Conservation (phyloP, 257 asterid species). For the Capsicum rhomboideum region DNA sequence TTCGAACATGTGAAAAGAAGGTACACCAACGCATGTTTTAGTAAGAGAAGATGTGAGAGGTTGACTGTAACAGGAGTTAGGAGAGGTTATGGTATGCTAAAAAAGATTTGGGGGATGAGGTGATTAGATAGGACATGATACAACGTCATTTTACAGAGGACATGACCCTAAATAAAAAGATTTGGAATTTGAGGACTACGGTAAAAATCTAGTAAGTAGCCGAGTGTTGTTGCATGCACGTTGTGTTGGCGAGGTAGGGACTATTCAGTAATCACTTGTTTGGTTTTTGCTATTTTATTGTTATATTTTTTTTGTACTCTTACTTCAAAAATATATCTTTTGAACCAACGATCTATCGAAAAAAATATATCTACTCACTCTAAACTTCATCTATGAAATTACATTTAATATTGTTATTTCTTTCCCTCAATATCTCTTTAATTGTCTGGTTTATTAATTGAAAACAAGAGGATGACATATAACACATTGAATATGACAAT, state of each 20-base stretch:
- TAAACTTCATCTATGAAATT: not conserved
- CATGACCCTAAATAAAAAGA: no score
- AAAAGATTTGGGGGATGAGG: no score
- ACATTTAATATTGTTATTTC: not conserved
- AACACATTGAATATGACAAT: no score
- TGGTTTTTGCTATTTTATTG: not conserved
- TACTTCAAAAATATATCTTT: no score
- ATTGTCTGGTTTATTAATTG: not conserved
- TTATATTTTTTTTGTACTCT: not conserved
- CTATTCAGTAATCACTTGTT: not conserved
- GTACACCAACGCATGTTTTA: rapidly evolving
- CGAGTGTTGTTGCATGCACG: no score
- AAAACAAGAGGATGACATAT: no score
- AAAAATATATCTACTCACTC: no score
- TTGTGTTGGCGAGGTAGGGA: not conserved
- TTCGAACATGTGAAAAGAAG: not conserved
- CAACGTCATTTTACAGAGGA: no score
- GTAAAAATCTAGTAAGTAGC: no score
- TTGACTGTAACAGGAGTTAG: rapidly evolving
- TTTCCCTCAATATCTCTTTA: not conserved
- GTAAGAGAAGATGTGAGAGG: no score
- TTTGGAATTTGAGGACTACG: no score
- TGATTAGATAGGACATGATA: not conserved
- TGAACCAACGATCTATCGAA: rapidly evolving
- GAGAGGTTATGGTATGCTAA: not conserved